Evolutionary conservation across 768 basidiomycete genomes (phyloP), one percentile per base, ranked within the genome.

Genomic region (Russula sp.): DNA sequence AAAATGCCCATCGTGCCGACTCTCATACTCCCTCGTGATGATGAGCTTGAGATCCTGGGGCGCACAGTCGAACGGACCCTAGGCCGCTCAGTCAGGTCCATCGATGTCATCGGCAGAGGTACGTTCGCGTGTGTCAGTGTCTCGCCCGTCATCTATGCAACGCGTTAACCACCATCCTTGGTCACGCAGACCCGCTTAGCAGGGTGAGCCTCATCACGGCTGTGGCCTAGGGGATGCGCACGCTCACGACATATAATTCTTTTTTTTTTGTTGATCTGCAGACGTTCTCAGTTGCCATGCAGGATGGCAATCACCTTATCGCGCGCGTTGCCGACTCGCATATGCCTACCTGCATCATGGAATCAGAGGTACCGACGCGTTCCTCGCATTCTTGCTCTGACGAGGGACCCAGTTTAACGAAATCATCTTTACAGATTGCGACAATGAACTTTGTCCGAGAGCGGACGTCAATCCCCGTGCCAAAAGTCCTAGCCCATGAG

Each of bases 401-500:
- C 13, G 14, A 31, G 22, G 20, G 37, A 57, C 44, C 42, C 20
- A 3, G 18, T 54, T 37, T 49, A 27, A 27, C 27, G 10, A 34
- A 1, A 40, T 53, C 5, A 31, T 18, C 34, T 34, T 47, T 37
- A 34, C 34, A 75, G 74, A 66, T 70, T 13, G 73, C 73, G 37
- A 75, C 74, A 4, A 65, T 72, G 65, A 60, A 65, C 14, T 75
- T 71, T 50, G 39, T 75, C 22, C 59, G 66, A 16, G 63, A 69
- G 20, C 61, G 64, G 16, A 73, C 73, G 14, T 70, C 73, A 5
- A 69, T 75, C 18, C 74, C 74, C 49, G 68, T 69, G 4, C 70
- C 71, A 0, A 58, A 61, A 6, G 63, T 72, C 8, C 55, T 74
- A 16, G 56, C 68, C 45, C 65, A 55, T 52, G 62, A 61, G 39